phyloP scores from a whole-genome alignment of 1,139 yeast genomes.

The Arxiozyma heterogenica region DNA sequence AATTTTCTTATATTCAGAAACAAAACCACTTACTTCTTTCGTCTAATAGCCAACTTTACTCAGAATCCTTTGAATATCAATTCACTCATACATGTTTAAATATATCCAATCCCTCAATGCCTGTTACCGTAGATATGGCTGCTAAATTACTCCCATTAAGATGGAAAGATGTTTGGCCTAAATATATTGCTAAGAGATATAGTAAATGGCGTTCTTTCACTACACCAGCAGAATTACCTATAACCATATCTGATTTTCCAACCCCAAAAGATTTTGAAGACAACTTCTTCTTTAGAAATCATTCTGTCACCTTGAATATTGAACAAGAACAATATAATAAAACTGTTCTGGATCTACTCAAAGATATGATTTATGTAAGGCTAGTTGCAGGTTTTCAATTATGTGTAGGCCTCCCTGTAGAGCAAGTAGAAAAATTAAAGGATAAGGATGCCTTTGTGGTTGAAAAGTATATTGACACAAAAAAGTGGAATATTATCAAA shows the following conservation, averaged over 20 bases:
- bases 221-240: conserved; percentile 88
- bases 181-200: conserved; percentile 50
- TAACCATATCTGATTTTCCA: conserved; percentile 72
- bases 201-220: conserved; percentile 90
- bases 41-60: neutral
- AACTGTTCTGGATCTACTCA: conserved; percentile 55
- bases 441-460: conserved; percentile 23
- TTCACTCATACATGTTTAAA: conserved; percentile 48
- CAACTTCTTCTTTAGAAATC: conserved; percentile 46
- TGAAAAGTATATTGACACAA: conserved; percentile 21
- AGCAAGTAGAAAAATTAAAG: conserved; percentile 47
- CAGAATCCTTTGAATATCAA: conserved; percentile 2
- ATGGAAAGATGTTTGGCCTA: conserved; percentile 87
- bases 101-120: conserved; percentile 60
- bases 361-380: conserved; percentile 81
- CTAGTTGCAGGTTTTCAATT: conserved; percentile 84
- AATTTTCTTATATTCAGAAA: conserved; percentile 1
- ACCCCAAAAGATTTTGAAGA: conserved; percentile 52
- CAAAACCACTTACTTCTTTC: neutral
- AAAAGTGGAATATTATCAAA: conserved; percentile 27
- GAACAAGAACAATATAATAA: conserved; percentile 33
- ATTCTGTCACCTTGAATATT: conserved; percentile 33
- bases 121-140: conserved; percentile 39
- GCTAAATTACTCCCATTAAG: conserved; percentile 47
- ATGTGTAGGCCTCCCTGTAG: conserved; percentile 61